Conservation (phyloP, 352 stramenopile genomes). For the Pythium rishiriense region DNA sequence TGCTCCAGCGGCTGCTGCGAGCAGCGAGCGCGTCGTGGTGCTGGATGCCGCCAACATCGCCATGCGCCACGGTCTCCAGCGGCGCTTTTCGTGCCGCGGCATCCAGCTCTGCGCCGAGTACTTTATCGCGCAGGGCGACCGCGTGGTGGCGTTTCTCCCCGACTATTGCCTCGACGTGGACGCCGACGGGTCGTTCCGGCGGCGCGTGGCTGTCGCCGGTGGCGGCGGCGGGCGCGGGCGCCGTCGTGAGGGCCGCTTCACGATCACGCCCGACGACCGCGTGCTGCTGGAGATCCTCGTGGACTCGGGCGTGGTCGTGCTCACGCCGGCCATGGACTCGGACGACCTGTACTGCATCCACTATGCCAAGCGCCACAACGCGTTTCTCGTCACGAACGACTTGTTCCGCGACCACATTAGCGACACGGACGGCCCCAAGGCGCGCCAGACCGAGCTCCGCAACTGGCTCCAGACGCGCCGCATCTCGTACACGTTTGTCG, state of each 20-base stretch:
- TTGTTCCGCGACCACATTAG: constrained; percentile 85
- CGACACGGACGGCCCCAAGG: constrained; percentile 55
- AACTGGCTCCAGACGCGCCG: constrained; percentile 67
- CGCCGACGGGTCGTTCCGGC: constrained; percentile 43
- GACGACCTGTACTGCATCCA: constrained; percentile 92
- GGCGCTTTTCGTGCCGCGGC: constrained; percentile 72
- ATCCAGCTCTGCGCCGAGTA: constrained; percentile 76
- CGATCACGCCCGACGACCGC: constrained; percentile 76
- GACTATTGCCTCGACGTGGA: constrained; percentile 73
- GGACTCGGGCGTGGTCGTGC: constrained; percentile 69
- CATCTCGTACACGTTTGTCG: constrained; percentile 88
- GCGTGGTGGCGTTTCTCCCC: constrained; percentile 81
- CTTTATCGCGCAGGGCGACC: constrained; percentile 65
- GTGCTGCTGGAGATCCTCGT: constrained; percentile 67
- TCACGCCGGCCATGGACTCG: constrained; percentile 86
- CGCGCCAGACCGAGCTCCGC: constrained; percentile 63
- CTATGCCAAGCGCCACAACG: constrained; percentile 74
- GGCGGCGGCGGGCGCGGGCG: constrained; percentile 13
- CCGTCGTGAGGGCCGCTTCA: constrained; percentile 21
- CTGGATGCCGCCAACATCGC: constrained; percentile 67
- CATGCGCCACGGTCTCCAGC: constrained; percentile 76
- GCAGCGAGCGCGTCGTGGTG: constrained; percentile 23
- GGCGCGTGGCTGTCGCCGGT: constrained; percentile 11
- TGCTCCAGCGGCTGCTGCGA: neutral
- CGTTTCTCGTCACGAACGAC: constrained; percentile 88